Percentiles rank a stretch among this genome's conserved stretches.
phyloP scores from a whole-genome alignment of 208 protist species.

The Leishmania tarentolae region DNA sequence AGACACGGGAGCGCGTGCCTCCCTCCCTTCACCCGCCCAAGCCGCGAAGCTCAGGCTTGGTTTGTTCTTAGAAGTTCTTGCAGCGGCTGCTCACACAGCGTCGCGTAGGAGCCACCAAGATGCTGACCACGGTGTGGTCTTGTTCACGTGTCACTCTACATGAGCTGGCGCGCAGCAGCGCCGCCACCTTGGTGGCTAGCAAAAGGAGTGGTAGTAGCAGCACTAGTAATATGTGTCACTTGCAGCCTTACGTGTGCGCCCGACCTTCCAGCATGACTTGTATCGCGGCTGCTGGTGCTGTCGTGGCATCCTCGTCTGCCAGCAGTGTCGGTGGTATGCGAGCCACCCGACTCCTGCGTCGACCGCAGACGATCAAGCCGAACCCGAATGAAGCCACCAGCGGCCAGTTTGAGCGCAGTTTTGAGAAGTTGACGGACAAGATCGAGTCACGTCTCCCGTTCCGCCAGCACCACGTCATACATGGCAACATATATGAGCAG shows the following conservation, averaged over 20 bases:
- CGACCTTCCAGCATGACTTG: not conserved
- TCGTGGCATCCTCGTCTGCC: not conserved
- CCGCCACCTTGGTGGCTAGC: not conserved
- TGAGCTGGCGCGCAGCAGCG: not conserved
- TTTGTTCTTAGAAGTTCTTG: not conserved
- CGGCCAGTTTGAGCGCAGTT: slow-evolving; percentile 80
- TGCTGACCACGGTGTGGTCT: not conserved
- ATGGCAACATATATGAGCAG: slow-evolving; percentile 67
- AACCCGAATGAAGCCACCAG: slow-evolving; percentile 68
- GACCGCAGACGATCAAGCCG: slow-evolving; percentile 76
- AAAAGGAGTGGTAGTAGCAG: not conserved
- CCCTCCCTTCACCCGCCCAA: not conserved
- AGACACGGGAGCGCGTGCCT: not conserved
- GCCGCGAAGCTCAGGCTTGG: not conserved
- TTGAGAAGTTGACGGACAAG: slow-evolving; percentile 76
- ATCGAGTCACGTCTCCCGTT: slow-evolving; percentile 66
- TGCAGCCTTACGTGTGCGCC: not conserved
- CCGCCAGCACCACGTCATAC: slow-evolving; percentile 54
- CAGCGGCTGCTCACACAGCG: not conserved
- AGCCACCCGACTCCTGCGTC: slow-evolving; percentile 33
- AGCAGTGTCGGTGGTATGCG: slow-evolving; percentile 16
- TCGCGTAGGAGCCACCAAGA: not conserved
- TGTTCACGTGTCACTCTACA: not conserved
- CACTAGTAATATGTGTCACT: not conserved
- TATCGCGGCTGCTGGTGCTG: not conserved